phyloP scores from a whole-genome alignment of 257 asterid genomes.

The Nicotiana tabacum region DNA sequence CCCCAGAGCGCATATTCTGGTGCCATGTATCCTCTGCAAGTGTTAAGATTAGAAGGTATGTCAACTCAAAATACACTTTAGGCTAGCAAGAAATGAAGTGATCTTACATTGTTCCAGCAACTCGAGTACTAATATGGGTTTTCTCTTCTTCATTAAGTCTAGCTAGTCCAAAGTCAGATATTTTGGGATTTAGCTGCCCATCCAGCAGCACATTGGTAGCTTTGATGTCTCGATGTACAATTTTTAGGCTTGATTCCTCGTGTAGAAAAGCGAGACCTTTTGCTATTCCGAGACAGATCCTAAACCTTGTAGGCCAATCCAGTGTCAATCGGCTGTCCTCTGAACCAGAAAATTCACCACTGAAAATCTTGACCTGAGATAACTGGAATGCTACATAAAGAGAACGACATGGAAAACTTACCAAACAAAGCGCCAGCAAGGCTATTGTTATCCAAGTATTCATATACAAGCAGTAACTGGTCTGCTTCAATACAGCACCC shows the following conservation, averaged over 20 bases:
- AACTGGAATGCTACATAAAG: background rate
- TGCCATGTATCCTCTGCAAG: slow-evolving; percentile 37
- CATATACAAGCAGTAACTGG: slow-evolving; percentile 72
- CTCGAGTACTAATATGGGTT: slow-evolving; percentile 32
- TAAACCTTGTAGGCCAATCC: slow-evolving; percentile 33
- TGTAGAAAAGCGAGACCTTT: slow-evolving; percentile 38
- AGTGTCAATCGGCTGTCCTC: slow-evolving; percentile 22
- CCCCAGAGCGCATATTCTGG: slow-evolving; percentile 43
- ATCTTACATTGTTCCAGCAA: slow-evolving; percentile 39
- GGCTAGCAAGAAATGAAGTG: background rate
- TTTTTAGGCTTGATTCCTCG: slow-evolving; percentile 29
- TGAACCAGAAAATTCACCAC: slow-evolving; percentile 16
- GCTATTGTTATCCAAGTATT: slow-evolving; percentile 85
- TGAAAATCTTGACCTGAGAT: background rate
- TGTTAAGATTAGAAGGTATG: background rate
- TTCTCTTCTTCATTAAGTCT: slow-evolving; percentile 27
- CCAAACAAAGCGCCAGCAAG: slow-evolving; percentile 72
- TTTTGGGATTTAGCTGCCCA: slow-evolving; percentile 26
- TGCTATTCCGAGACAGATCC: slow-evolving; percentile 32
- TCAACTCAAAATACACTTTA: background rate
- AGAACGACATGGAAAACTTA: slow-evolving; percentile 13
- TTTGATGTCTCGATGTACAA: slow-evolving; percentile 35
- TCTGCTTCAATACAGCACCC: slow-evolving; percentile 88
- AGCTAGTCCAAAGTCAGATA: slow-evolving; percentile 38
- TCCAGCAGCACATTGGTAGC: slow-evolving; percentile 32